Base-by-base conservation (phyloP, 768 basidiomycete genomes). In the Hortiboletus flavorubellus region DNA sequence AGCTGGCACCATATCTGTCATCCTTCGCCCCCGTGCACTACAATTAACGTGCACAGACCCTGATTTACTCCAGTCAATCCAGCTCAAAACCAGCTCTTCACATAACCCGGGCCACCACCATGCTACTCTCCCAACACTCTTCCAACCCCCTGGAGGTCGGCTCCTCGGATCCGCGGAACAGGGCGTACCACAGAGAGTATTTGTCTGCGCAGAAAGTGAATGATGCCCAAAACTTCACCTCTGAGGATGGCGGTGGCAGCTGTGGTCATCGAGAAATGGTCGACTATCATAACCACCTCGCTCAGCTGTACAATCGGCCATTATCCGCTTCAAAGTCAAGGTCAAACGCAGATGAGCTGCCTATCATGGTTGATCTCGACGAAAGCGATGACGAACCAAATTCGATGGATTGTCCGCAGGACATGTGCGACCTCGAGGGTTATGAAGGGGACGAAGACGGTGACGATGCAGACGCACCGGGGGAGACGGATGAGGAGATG, bases 111-210 rank as follows among this genome's bases (percentile, higher is more conserved):
- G 18, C 29, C 15, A 34, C 43, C 11, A 68, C 70, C 29, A 65
- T 73, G 54, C 51, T 78, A 16, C 73, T 89, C 56, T 87, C 87
- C 9, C 82, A 82, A 55, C 87, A 89, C 64, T 86, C 87, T 12
- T 88, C 87, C 43, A 89, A 89, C 61, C 87, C 87, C 3, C 78
- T 89, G 31, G 85, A 89, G 61, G 80, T 81, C 21, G 75, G 81
- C 38, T 85, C 86, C 11, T 85, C 83, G 34, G 84, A 88, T 61
- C 59, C 70, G 8, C 77, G 75, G 51, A 83, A 84, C 64, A 75
- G 68, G 42, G 64, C 73, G 23, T 82, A 80, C 62, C 73, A 72
- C 58, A 71, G 68, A 31, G 66, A 70, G 53, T 77, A 74, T 60
- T 39, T 72, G 49, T 65, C 71, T 49, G 74, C 72, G 14, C 70